Percentiles rank a stretch among this genome's conserved stretches.
phyloP scores from a whole-genome alignment of 441 rosid genomes.

The Kokia cookei region DNA sequence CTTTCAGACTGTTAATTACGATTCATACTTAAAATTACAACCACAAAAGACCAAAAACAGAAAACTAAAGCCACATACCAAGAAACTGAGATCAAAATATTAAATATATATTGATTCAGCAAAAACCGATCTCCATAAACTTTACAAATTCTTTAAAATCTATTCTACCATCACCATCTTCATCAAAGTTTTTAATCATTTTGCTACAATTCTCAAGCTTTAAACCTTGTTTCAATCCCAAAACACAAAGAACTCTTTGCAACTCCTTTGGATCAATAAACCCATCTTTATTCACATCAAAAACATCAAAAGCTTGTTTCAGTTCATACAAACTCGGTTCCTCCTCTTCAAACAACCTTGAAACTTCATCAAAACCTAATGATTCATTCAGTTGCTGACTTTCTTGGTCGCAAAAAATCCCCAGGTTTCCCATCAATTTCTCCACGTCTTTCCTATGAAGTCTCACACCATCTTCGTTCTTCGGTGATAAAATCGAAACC shows the following conservation, averaged over 20 bases:
- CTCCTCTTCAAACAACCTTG: slow-evolving; percentile 47
- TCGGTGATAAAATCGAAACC: background rate
- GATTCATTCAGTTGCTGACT: slow-evolving; percentile 2
- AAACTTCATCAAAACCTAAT: slow-evolving; percentile 27
- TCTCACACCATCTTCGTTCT: background rate
- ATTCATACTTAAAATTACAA: background rate
- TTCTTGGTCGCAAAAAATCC: slow-evolving; percentile 33
- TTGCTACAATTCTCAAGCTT: slow-evolving; percentile 30
- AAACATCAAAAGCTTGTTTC: slow-evolving; percentile 53
- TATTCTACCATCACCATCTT: slow-evolving; percentile 41
- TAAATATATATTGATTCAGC: slow-evolving; percentile 9
- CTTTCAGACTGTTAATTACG: no score
- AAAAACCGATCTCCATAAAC: slow-evolving; percentile 41
- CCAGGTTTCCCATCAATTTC: slow-evolving; percentile 49
- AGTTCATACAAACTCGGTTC: slow-evolving; percentile 54
- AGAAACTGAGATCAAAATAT: background rate
- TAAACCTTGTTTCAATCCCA: slow-evolving; percentile 40
- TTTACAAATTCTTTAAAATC: slow-evolving; percentile 50
- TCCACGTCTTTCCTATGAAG: slow-evolving; percentile 35
- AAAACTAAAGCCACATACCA: background rate
- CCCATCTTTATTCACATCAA: slow-evolving; percentile 55
- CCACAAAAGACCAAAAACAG: background rate
- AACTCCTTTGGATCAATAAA: slow-evolving; percentile 52
- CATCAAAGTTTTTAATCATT: slow-evolving; percentile 43
- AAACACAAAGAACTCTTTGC: slow-evolving; percentile 40